Evolutionary conservation across 1,139 yeast genomes (phyloP), one percentile per base, ranked within the genome.

Genomic region (Chernovozyma sophiae-reginae): DNA sequence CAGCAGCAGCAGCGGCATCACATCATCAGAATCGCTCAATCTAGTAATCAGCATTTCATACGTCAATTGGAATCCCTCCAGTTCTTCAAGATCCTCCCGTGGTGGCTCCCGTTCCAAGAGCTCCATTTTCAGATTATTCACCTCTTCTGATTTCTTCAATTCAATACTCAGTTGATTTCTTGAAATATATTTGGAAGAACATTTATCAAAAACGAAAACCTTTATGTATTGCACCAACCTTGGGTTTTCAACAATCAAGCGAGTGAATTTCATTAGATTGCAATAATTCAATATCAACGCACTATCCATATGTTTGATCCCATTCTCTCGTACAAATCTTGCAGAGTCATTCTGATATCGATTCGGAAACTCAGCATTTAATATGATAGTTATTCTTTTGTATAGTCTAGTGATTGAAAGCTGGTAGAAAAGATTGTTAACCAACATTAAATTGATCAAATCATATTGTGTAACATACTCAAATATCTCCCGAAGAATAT

Each of bases 401-500:
- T 65, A 66, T 20, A 66, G 43, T 31, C 63, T 45, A 18, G 48
- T 52, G 5, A 40, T 41, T 2, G 68, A 65, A 15, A 58, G 22
- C 1, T 43, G 42, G 40, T 62, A 50, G 17, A 65, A 39, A 18
- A 41, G 37, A 1, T 50, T 41, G 38, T 65, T 58, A 2, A 62
- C 56, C 16, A 42, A 34, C 51, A 54, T 53, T 15, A 65, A 38
- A 31, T 46, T 53, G 4, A 55, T 47, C 41, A 65, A 47, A 39
- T 65, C 71, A 45, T 46, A 63, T 35, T 66, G 72, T 37, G 49
- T 54, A 11, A 66, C 66, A 37, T 55, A 45, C 19, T 48, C 42
- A 17, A 46, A 33, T 6, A 49, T 29, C 19, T n/a, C n/a, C n/a
- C 13, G 22, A 8, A 33, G 3, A 11, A 28, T 12, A 8, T 26